Conservation (phyloP, 2,329 filamentous ascomycete genomes). For the Nemania bipapillata region DNA sequence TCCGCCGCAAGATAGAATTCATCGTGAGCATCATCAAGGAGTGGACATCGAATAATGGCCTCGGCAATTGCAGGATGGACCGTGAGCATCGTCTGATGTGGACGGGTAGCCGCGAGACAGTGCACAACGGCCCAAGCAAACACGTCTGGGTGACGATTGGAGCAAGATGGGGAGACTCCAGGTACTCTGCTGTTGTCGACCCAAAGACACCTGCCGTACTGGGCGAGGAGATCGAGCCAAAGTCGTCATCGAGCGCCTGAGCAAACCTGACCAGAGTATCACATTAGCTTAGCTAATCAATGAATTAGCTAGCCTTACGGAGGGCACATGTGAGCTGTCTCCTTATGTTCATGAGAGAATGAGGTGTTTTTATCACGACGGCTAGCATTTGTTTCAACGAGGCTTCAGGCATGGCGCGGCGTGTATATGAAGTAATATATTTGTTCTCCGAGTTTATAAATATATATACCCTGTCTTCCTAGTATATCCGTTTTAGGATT, state of each 20-base stretch:
- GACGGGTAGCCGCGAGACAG: conserved; percentile 67
- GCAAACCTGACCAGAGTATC: not conserved
- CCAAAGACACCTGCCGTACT: conserved; percentile 64
- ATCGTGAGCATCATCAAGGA: conserved; percentile 74
- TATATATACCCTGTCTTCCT: conserved; percentile 16
- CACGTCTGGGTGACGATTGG: conserved; percentile 76
- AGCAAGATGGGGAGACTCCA: conserved; percentile 68
- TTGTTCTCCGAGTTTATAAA: conserved; percentile 23
- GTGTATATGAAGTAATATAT: conserved; percentile 39
- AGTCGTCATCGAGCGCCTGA: conserved; percentile 43
- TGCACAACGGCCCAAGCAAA: conserved; percentile 66
- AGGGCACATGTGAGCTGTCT: not conserved
- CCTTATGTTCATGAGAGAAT: conserved; percentile 38
- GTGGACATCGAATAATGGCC: conserved; percentile 75
- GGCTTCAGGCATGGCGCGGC: conserved; percentile 38
- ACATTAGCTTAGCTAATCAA: not conserved
- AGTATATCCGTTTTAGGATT: not conserved
- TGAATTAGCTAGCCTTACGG: not conserved
- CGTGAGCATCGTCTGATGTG: conserved; percentile 66
- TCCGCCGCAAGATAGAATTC: conserved; percentile 79
- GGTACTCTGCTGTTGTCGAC: conserved; percentile 66
- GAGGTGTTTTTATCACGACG: conserved; percentile 30
- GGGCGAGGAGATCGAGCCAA: conserved; percentile 63
- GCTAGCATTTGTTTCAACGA: conserved; percentile 4
- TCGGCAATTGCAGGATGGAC: conserved; percentile 73